Evolutionary conservation across 306 rosid genomes (phyloP), one percentile per base, ranked within the genome.

Genomic region (Citrullus mucosospermus): DNA sequence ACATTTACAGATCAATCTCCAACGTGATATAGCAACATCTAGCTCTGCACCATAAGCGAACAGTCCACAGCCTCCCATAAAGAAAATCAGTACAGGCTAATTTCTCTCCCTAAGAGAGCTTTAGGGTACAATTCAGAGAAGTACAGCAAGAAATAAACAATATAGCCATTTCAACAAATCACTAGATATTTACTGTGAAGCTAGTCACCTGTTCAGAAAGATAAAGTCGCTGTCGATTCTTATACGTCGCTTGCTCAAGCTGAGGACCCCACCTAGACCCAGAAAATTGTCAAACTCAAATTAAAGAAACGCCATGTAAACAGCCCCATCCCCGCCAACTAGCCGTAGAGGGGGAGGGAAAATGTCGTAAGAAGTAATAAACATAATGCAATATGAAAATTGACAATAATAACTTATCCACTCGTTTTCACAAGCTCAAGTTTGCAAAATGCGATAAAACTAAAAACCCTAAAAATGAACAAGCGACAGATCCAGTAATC

Each of bases 211-310:
- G 97, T 73, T 95, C 98, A 1, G 98, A 91, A 10, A 95, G 92
- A 75, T 92, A 95, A 62, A 95, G 95, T 41, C 97, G 95, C 50
- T 95, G 96, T 9, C 95, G 93, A 44, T 88, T 95, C 86, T 95
- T 95, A 92, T 95, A 92, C 10, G 93, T 89, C 1, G 91, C 93
- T 62, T 84, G 85, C 62, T 92, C 97, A 0, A 92, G 84, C 66
- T 85, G 93, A 18, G 97, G 94, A 51, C 98, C 98, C 98, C 98
- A 94, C 80, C 98, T 95, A 70, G 70, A 61, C 68, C 57, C 43
- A 68, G n/a, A 39, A 32, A 61, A 83, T 51, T 25, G 73, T 69
- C 44, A 18, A 59, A 39, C 60, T 57, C 59, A n/a, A 69, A 70
- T 46, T 56, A 70, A 43, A 43, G 18, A 43, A 68, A 68, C 2